Base-by-base conservation (phyloP, 140 eudicot species). In the Cichorium intybus region DNA sequence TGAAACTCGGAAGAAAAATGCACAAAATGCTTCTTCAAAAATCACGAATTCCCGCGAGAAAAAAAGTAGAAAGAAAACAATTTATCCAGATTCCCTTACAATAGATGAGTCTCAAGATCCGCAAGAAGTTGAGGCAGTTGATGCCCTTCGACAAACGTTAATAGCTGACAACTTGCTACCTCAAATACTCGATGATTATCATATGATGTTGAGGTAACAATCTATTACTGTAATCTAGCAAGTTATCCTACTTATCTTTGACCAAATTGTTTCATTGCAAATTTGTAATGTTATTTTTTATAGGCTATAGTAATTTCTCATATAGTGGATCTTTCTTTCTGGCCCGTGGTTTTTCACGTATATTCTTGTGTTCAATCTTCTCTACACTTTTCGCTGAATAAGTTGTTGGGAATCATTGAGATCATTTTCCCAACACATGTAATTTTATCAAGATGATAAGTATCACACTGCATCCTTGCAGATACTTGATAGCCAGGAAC, bases 401-500 rank as follows among this genome's bases (percentile, higher is more conserved):
- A n/a, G n/a, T n/a, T n/a, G n/a, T n/a, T 31, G 8, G 35, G 1
- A 31, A 31, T 31, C 35, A 31, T 31, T n/a, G n/a, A n/a, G n/a
- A n/a, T n/a, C n/a, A 31, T 31, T 31, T 3, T 31, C 35, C 8
- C 8, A 8, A 31, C 7, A 34, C 12, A n/a, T n/a, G n/a, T n/a
- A n/a, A n/a, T 34, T 34, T 7, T 10, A 43, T 56, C 56, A 27
- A 24, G 20, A 16, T 49, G 17, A 4, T 24, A 6, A 41, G 21
- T 69, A 16, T 47, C 5, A 10, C 51, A 17, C 46, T 17, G 18
- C 58, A 29, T 59, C 41, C 34, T 69, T 57, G 70, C 48, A 85
- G 93, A 69, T 85, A 81, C 75, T 62, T 85, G 75, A 79, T 62
- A 70, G 79, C 88, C 26, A 80, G 69, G 64, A 81, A 85, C 61